phyloP scores from a whole-genome alignment of 1,284 basidiomycete genomes.

The Xerocomus nothofagi region DNA sequence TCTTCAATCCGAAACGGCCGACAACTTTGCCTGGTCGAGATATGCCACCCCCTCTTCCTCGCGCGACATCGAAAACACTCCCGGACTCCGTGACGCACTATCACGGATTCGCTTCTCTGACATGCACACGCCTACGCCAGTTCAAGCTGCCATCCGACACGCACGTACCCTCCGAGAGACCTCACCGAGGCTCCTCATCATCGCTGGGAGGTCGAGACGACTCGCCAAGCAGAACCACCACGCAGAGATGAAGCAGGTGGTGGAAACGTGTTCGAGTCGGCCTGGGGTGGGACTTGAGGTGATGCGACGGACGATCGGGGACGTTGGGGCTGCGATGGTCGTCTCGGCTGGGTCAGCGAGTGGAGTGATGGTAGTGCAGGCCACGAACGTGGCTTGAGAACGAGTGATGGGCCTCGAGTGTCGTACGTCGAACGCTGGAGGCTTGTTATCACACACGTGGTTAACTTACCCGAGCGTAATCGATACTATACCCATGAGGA shows the following conservation, averaged over 20 bases:
- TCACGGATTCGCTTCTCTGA: conserved; percentile 58
- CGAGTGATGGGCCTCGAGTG: no score
- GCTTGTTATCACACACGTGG: no score
- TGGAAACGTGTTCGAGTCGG: conserved; percentile 44
- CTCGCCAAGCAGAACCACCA: conserved; percentile 60
- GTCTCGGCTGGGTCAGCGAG: conserved; percentile 14
- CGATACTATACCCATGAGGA: no score
- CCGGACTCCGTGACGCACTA: conserved; percentile 26
- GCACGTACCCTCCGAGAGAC: conserved; percentile 33
- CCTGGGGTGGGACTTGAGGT: conserved; percentile 33
- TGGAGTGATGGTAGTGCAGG: conserved; percentile 33
- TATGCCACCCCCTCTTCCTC: conserved; percentile 37
- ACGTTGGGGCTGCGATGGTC: conserved; percentile 68
- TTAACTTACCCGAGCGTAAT: background rate
- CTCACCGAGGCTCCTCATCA: conserved; percentile 47
- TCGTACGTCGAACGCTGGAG: background rate
- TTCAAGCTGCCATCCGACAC: conserved; percentile 53
- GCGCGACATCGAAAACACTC: background rate
- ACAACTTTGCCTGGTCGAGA: conserved; percentile 64
- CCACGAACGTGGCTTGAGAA: conserved; percentile 1
- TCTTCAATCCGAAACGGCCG: conserved; percentile 69
- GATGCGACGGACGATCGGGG: conserved; percentile 76
- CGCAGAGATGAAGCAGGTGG: conserved; percentile 57
- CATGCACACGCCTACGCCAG: conserved; percentile 45
- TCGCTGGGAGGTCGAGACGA: conserved; percentile 79